Evolutionary conservation across 2,329 filamentous ascomycete species (phyloP).

Genomic region (Neonectria ditissima): DNA sequence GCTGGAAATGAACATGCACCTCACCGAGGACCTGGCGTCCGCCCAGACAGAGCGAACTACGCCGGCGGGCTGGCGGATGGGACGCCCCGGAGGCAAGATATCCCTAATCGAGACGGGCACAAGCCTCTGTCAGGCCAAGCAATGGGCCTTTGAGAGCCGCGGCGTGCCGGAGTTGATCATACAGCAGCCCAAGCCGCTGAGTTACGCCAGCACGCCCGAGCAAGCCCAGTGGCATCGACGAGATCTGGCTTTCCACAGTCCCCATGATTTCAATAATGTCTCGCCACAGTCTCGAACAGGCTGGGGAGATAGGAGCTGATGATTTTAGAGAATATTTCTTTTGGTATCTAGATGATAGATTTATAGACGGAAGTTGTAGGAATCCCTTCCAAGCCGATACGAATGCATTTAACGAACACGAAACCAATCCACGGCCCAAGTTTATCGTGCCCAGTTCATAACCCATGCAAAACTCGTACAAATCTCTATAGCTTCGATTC

Average conservation of each 20-base stretch:
- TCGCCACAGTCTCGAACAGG: not conserved
- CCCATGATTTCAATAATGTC: not conserved
- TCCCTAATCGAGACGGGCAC: constrained; percentile 50
- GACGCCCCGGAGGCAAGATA: constrained; percentile 34
- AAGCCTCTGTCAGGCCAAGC: constrained; percentile 39
- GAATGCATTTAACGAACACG: constrained; percentile 17
- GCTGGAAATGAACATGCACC: constrained; percentile 54
- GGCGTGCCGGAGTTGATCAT: constrained; percentile 43
- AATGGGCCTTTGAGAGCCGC: constrained; percentile 36
- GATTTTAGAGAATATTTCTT: constrained; percentile 11
- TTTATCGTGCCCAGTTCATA: constrained; percentile 15
- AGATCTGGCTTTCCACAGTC: constrained; percentile 38
- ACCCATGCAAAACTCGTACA: constrained; percentile 18
- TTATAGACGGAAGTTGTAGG: constrained; percentile 22
- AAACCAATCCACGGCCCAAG: constrained; percentile 9
- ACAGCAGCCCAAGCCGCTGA: constrained; percentile 28
- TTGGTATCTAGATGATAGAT: constrained; percentile 16
- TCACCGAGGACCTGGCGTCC: constrained; percentile 39
- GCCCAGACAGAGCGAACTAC: constrained; percentile 26
- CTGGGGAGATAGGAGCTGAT: not conserved
- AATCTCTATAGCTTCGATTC: constrained; percentile 68
- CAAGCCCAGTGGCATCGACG: constrained; percentile 34
- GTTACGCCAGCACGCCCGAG: constrained; percentile 15
- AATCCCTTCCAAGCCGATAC: constrained; percentile 17
- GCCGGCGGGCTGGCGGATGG: constrained; percentile 44